Base-by-base conservation (phyloP, 106 monocot genomes). In the Dendrobium nobile region DNA sequence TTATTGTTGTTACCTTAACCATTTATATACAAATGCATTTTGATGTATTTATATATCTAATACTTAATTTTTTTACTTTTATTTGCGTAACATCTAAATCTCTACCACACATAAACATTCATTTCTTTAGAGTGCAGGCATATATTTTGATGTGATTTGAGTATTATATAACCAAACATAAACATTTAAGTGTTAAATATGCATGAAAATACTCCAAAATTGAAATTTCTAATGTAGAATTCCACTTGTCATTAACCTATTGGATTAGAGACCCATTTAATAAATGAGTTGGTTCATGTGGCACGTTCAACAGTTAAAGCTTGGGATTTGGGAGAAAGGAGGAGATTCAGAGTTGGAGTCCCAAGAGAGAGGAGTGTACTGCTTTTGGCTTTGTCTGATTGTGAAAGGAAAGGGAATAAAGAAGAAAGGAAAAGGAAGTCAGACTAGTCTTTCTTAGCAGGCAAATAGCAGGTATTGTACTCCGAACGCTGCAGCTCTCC, bases 361-460 rank as follows among this genome's bases (percentile, higher is more conserved):
- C 64, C 64, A 64, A 64, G 20, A 26, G 64, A 64, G 64, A 59
- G 59, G 20, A 64, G 24, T 13, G 24, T 22, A 64, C 26, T 64
- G 64, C 26, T 51, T 51, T 51, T 24, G 64, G 64, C 64, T 20
- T 58, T 26, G 26, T 26, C 64, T 24, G 64, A 64, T 64, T 64
- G 24, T 64, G 64, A 64, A 64, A 64, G 64, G 64, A 64, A 64
- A 24, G 26, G 64, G 64, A 64, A 64, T 26, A 64, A 33, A 33
- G 64, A 65, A 65, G 64, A 65, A 65, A 65, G 64, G 64, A 65
- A 65, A 65, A 65, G 64, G 64, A 65, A 65, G 64, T 65, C 64
- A 65, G 64, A n/a, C 24, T 2, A 65, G 26, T 65, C 64, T 65
- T 65, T 65, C 26, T 26, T 65, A 65, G 24, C 64, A 65, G 64